Conservation (phyloP, 2,329 filamentous ascomycete species). For the Aspergillus fischeri region DNA sequence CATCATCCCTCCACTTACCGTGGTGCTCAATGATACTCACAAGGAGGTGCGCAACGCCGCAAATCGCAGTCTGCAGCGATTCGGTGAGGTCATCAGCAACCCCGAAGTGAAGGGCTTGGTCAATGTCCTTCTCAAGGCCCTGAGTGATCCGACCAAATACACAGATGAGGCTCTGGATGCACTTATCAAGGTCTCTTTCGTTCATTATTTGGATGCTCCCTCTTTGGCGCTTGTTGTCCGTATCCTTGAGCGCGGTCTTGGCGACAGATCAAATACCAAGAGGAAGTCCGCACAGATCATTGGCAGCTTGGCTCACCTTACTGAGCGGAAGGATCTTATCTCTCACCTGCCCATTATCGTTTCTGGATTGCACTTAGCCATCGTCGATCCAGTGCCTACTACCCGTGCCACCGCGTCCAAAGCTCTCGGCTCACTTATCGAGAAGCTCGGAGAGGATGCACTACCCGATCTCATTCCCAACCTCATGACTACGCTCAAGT, state of each 20-base stretch:
- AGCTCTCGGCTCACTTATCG: constrained; percentile 90
- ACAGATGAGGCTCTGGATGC: constrained; percentile 92
- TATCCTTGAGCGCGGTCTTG: constrained; percentile 87
- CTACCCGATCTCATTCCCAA: constrained; percentile 95
- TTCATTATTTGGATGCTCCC: constrained; percentile 96
- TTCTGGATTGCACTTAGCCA: constrained; percentile 79
- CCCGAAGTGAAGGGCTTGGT: constrained; percentile 94
- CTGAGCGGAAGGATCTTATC: constrained; percentile 89
- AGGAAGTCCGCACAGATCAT: constrained; percentile 96
- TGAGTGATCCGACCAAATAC: constrained; percentile 95
- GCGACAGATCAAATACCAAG: constrained; percentile 90
- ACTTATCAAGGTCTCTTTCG: constrained; percentile 96
- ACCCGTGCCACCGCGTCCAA: constrained; percentile 95
- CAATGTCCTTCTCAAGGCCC: constrained; percentile 84
- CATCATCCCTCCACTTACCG: constrained; percentile 92
- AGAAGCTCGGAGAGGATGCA: constrained; percentile 95
- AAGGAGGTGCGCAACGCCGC: constrained; percentile 92
- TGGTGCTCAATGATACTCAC: constrained; percentile 93
- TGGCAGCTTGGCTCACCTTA: constrained; percentile 92
- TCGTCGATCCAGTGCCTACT: constrained; percentile 93
- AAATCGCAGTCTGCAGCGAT: constrained; percentile 93
- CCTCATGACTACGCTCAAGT: constrained; percentile 96
- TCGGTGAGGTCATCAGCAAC: constrained; percentile 97
- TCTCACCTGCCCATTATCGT: constrained; percentile 89
- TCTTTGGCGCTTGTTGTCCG: constrained; percentile 92